Base-by-base conservation (phyloP, 1,284 basidiomycete genomes). In the Fomitopsis pinicola region DNA sequence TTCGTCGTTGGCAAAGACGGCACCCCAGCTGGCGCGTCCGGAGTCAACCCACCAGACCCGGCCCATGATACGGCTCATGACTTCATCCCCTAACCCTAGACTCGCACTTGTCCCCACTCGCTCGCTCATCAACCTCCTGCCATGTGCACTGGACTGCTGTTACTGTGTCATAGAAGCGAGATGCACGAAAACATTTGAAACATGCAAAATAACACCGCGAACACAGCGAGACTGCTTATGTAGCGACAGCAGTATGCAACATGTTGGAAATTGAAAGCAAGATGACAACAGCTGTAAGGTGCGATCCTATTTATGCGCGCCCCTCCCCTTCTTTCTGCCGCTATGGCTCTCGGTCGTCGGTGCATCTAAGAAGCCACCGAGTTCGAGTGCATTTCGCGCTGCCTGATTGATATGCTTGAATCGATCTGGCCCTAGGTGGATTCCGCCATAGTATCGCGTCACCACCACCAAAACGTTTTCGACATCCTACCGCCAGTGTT, bases 391-490 rank as follows among this genome's bases (percentile, higher is more conserved):
- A 69, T 92, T 92, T 26, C 94, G 80, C 7, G 94, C 94, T 3
- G 91, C 92, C 71, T 95, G 91, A 69, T 93, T 95, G 71, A 95
- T 95, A 66, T 94, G 91, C 72, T 95, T 96, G 80, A 96, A 97
- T 30, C 95, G 82, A 72, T 96, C 94, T 0, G 94, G 86, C 1
- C 94, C 92, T 0, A 96, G 79, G 64, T 89, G 88, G 28, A 88
- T 90, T 1, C 91, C 91, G 19, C 91, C 91, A 68, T 87, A 94
- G 72, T 89, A 90, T 45, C 89, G 85, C 10, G 90, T 91, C 12
- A 96, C 94, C 35, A 95, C 77, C 14, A 97, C 89, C 5, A 97
- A 78, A 9, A 95, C 91, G 68, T 94, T 87, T 60, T 87, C 82
- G n/a, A 89, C 79, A 63, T 92, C 89, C 88, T 91, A 64, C 36